Base-by-base conservation (phyloP, 768 basidiomycete genomes). In the Calocybe indica region DNA sequence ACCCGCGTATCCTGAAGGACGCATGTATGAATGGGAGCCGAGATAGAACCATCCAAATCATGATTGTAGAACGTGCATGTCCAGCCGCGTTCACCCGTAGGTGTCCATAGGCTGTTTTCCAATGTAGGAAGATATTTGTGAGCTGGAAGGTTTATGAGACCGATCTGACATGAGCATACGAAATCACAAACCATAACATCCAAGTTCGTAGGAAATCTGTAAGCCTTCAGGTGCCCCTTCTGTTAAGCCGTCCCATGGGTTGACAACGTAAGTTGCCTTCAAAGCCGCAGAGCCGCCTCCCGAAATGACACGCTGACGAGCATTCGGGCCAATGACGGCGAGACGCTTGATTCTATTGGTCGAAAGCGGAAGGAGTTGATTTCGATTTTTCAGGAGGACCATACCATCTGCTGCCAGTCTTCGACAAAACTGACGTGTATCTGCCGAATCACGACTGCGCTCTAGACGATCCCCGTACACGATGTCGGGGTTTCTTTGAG, bases 281-380 rank as follows among this genome's bases (percentile, higher is more conserved):
- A 92, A 70, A 7, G 83, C 82, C 7, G 85, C 84, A 32, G 88
- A 88, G 33, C 88, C 88, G 22, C 88, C 89, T 9, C 84, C 84
- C 13, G 85, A 88, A 39, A 87, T 79, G 5, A 85, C 71, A 35
- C 75, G 63, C 43, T 76, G 79, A 59, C 78, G 78, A 37, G 79
- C 80, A 60, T 86, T 86, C 2, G 85, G 82, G 1, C 85, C 85
- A 47, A 87, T 81, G 40, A 87, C 66, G 5, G 80, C 82, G 36
- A 89, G 65, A 48, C 69, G 77, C 54, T 71, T 73, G 34, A 71
- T 61, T 29, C 57, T 59, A 15, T 48, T 50, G 6, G 61, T 45
- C n/a, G 58, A 57, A 5, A 85, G 51, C 2, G 86, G 86, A 11
- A 89, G 66, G n/a, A 84, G 55, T 2, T 64, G 55, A 7, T 63